Percentiles rank a stretch among this genome's conserved stretches.
phyloP scores from a whole-genome alignment of 495 filamentous ascomycete genomes.

The Penicillium salamii region DNA sequence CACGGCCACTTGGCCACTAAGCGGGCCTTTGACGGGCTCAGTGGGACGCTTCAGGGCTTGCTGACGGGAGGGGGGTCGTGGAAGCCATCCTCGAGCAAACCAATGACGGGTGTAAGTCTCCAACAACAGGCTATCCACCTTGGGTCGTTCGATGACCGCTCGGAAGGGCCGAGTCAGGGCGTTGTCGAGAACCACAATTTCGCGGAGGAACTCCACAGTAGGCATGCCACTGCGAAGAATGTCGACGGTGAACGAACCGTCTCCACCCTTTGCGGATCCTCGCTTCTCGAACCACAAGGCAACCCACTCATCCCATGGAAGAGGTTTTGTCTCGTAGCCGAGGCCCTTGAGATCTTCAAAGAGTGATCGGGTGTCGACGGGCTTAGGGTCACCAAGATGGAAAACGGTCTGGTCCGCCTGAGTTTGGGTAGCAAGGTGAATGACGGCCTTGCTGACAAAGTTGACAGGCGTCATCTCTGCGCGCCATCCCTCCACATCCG shows the following conservation, averaged over 20 bases:
- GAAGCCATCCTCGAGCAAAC: conserved; percentile 67
- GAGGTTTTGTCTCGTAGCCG: conserved; percentile 58
- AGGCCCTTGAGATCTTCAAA: conserved; percentile 56
- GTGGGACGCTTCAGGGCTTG: conserved; percentile 31
- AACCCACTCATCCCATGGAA: conserved; percentile 64
- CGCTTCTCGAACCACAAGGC: conserved; percentile 58
- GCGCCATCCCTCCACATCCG: conserved; percentile 63
- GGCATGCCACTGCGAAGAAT: conserved; percentile 61
- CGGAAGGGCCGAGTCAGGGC: conserved; percentile 54
- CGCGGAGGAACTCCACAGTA: conserved; percentile 55
- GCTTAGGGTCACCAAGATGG: conserved; percentile 65
- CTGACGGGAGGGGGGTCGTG: conserved; percentile 46
- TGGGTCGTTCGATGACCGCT: conserved; percentile 53
- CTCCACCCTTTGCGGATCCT: conserved; percentile 53
- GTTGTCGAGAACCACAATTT: conserved; percentile 61
- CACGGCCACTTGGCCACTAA: conserved; percentile 52
- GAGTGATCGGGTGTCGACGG: conserved; percentile 51
- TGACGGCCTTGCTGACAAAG: conserved; percentile 63
- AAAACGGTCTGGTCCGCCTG: conserved; percentile 54
- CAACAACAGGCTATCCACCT: conserved; percentile 56
- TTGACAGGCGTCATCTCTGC: conserved; percentile 73
- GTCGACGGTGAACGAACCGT: conserved; percentile 55
- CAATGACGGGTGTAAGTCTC: conserved; percentile 68
- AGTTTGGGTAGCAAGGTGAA: conserved; percentile 55
- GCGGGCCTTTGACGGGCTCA: conserved; percentile 40